These are phyloP conservation scores for Tolypocladium paradoxum DNA, from an alignment of 2,329 filamentous ascomycete genomes.

Conservation along the genomic window DNA sequence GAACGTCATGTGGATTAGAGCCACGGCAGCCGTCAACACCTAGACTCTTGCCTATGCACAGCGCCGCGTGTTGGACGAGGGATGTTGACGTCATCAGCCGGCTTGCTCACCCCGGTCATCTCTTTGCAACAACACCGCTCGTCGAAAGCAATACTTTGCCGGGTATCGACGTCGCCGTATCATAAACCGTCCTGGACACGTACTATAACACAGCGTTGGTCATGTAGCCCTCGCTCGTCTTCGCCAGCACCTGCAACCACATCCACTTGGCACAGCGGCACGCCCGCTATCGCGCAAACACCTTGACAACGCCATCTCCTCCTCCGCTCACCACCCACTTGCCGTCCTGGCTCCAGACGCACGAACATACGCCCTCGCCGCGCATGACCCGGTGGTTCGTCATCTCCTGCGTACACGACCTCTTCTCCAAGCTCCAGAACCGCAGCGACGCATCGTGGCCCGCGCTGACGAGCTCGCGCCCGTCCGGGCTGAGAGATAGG, in stretches of 20 bases:
- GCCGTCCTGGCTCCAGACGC: conserved; percentile 93
- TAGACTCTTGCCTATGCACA: neutral
- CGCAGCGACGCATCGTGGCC: conserved; percentile 91
- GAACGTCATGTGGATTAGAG: neutral
- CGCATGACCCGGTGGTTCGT: conserved; percentile 89
- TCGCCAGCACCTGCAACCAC: neutral
- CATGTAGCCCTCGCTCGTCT: neutral
- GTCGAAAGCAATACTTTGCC: conserved; percentile 9
- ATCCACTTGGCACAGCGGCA: neutral
- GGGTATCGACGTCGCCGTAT: conserved; percentile 18
- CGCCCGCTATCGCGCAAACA: conserved; percentile 51
- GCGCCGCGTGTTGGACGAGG: neutral
- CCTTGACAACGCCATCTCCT: conserved; percentile 92
- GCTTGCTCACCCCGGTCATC: too few relatives aligned
- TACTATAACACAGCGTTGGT: conserved; percentile 5
- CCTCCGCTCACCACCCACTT: conserved; percentile 90
- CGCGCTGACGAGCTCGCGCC: conserved; percentile 86
- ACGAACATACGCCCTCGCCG: conserved; percentile 86
- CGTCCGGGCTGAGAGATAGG: conserved; percentile 84
- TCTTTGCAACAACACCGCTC: too few relatives aligned
- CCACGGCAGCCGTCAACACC: neutral
- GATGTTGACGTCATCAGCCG: neutral
- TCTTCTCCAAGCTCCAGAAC: conserved; percentile 96
- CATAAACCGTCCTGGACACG: conserved; percentile 5
- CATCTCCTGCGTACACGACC: conserved; percentile 90